Conservation (phyloP, 768 basidiomycete genomes). For the Termitomyces sp. region DNA sequence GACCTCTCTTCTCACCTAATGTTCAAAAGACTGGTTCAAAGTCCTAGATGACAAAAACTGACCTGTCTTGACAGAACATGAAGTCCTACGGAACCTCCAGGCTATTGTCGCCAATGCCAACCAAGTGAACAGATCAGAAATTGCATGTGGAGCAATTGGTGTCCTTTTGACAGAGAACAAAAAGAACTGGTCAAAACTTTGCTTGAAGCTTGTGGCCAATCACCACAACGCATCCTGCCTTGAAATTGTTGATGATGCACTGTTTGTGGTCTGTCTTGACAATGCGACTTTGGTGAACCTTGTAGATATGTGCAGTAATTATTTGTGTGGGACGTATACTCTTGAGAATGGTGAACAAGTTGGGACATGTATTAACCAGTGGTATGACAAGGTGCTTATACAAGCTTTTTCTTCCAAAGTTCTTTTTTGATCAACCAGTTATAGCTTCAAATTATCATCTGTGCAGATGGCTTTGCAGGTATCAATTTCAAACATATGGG, state of each 20-base stretch:
- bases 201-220: slow-evolving; percentile 59
- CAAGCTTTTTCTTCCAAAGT: background rate
- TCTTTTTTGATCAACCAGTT: background rate
- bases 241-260: slow-evolving; percentile 78
- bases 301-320: slow-evolving; percentile 83
- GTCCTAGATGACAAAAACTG: slow-evolving; percentile 79
- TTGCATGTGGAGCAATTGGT: slow-evolving; percentile 81
- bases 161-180: slow-evolving; percentile 93
- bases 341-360: slow-evolving; percentile 83
- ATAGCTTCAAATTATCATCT: slow-evolving; percentile 95
- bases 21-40: slow-evolving; percentile 86
- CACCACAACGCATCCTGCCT: slow-evolving; percentile 76
- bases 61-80: slow-evolving; percentile 82
- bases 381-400: slow-evolving; percentile 79
- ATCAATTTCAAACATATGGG: slow-evolving; percentile 99
- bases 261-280: slow-evolving; percentile 93
- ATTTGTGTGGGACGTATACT: slow-evolving; percentile 88
- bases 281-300: slow-evolving; percentile 59
- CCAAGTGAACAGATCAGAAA: slow-evolving; percentile 65
- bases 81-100: slow-evolving; percentile 83
- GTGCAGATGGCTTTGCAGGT: slow-evolving; percentile 87
- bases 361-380: slow-evolving; percentile 93
- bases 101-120: slow-evolving; percentile 89
- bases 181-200: slow-evolving; percentile 82
- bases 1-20: background rate